Evolutionary conservation across 768 basidiomycete genomes (phyloP).

Genomic region (Dentipellis sp.): DNA sequence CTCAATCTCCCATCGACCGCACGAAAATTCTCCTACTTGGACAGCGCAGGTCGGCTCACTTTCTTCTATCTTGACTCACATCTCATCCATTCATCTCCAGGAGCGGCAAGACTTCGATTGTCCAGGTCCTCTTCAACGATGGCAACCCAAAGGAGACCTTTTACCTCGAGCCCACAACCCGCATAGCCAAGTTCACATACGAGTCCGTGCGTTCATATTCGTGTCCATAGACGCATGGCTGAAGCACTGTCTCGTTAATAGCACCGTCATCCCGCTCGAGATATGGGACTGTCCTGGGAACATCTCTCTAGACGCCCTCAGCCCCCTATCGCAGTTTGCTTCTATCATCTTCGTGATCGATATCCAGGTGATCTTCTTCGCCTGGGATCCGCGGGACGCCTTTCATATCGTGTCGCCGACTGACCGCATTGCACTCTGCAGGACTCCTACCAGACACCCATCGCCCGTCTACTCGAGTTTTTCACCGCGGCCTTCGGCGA

Average conservation of each 20-base stretch:
- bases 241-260: conserved; percentile 19
- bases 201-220: conserved; percentile 42
- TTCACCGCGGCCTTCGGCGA: conserved; percentile 68
- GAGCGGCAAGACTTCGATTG: conserved; percentile 87
- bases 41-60: conserved; percentile 45
- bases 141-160: conserved; percentile 79
- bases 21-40: conserved; percentile 71
- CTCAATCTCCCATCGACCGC: conserved; percentile 25
- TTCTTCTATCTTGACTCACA: neutral
- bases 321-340: conserved; percentile 70
- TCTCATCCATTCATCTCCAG: conserved; percentile 28
- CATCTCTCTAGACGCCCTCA: conserved; percentile 70
- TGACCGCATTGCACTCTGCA: conserved; percentile 20
- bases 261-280: conserved; percentile 86
- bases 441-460: conserved; percentile 81
- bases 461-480: conserved; percentile 74
- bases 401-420: neutral
- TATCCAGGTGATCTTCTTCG: conserved; percentile 58
- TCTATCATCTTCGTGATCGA: conserved; percentile 92
- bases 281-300: conserved; percentile 95
- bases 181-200: conserved; percentile 61
- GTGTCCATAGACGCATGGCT: neutral
- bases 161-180: conserved; percentile 82
- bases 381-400: neutral
- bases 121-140: conserved; percentile 85